A percentile compares a stretch with the other conserved stretches of the same genome.
These are phyloP conservation scores for Intubia oerlemansii DNA, from an alignment of 2,329 filamentous ascomycete species.

Conservation along the genomic window DNA sequence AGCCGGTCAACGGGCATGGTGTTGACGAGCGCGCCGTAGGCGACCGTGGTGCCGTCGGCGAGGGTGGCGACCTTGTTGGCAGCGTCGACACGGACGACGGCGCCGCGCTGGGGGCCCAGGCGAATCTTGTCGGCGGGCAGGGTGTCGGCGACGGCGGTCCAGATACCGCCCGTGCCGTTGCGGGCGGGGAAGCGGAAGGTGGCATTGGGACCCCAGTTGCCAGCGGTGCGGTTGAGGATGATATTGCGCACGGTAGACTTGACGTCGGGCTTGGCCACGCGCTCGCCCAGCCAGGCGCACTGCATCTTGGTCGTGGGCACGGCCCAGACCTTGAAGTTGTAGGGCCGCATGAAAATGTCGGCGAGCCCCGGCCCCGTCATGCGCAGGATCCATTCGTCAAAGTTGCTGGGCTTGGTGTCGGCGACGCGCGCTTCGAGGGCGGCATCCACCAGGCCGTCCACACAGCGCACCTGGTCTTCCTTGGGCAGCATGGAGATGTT, in stretches of 20 bases:
- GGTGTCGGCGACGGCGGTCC: conserved; percentile 90
- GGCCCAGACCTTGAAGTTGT: conserved; percentile 99
- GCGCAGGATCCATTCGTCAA: conserved; percentile 95
- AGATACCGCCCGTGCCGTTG: conserved; percentile 94
- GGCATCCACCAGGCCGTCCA: conserved; percentile 91
- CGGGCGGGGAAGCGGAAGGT: conserved; percentile 96
- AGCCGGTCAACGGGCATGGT: conserved; percentile 92
- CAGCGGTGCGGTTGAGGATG: conserved; percentile 85
- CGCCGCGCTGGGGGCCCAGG: conserved; percentile 57
- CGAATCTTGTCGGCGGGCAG: conserved; percentile 79
- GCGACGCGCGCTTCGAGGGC: conserved; percentile 69
- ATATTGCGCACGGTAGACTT: conserved; percentile 89
- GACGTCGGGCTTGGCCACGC: conserved; percentile 88
- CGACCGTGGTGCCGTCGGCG: conserved; percentile 67
- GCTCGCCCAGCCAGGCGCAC: conserved; percentile 95
- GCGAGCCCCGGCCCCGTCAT: conserved; percentile 80
- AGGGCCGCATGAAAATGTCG: conserved; percentile 94
- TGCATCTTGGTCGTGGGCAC: conserved; percentile 99
- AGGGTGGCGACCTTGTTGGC: conserved; percentile 66
- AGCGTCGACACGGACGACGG: conserved; percentile 73
- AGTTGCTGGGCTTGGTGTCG: conserved; percentile 84
- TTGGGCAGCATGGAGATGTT: conserved; percentile 97
- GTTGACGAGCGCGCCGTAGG: conserved; percentile 80
- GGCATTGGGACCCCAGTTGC: conserved; percentile 94
- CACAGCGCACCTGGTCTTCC: conserved; percentile 85